Base-by-base conservation (phyloP, 1,284 basidiomycete genomes). In the Pseudozyma hubeiensis region DNA sequence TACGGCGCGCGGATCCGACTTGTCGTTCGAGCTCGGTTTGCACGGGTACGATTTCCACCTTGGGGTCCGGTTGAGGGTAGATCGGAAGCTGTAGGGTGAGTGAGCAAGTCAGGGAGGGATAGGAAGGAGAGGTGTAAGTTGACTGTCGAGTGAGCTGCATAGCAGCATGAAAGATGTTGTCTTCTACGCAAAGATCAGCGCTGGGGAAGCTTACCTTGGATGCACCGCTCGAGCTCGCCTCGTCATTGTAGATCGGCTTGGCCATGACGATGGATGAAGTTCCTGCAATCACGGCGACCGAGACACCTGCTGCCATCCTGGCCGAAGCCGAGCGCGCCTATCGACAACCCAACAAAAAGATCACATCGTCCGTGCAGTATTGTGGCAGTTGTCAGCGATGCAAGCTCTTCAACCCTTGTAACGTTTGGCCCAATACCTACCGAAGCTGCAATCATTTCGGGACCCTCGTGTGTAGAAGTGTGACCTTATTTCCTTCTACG, bases 21-120 rank as follows among this genome's bases (percentile, higher is more conserved):
- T 81, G 78, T 10, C 75, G 77, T 51, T 81, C 78, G 29, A 81
- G 75, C 46, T 81, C 80, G 30, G 79, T 78, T 16, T 75, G 68
- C 2, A 74, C 74, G 35, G 77, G 74, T 1, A 80, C 64, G 5
- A 75, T 52, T 34, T 67, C 64, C 13, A 79, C 37, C 35, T 68
- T 66, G 10, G 64, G 54, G 35, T 79, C 77, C 5, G 70, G 52
- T 11, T 56, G 41, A 10, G 77, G 75, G 47, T 81, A 81, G 70
- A 81, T 76, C 24, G 80, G 60, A 7, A 78, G 72, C 70, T 80
- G 19, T 3, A 6, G 5, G 9, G 19, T 9, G 16, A 47, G 45
- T 16, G 24, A 19, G 34, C n/a, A n/a, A n/a, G 17, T 29, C 41
- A 16, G 6, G 17, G 10, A 31, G 24, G 33, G 31, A 19, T 35